Base-by-base conservation (phyloP, 805 yeast genomes). In the Candida succiphila region DNA sequence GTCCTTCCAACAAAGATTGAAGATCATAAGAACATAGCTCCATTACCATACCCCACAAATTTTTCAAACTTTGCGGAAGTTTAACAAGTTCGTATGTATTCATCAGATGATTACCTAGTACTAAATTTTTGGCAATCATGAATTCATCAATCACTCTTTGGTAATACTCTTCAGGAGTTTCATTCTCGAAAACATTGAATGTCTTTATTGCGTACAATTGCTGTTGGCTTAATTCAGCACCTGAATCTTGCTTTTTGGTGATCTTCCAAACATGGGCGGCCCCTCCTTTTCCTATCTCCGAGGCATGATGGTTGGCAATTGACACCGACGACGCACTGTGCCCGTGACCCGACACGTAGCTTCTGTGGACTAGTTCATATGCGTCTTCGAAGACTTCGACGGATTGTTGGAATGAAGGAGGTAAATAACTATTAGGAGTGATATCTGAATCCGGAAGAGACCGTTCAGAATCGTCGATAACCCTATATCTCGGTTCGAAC, bases 21-120 rank as follows among this genome's bases (percentile, higher is more conserved):
- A 81, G 54, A 52, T 81, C 92, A 31, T 78, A 78, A 16, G 54
- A 56, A 44, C 85, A 78, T 34, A 56, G 67, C 41, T 78, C 84
- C 66, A 81, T 59, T 3, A 77, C 66, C 51, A 81, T 70, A 3
- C 89, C 92, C 92, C 92, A 82, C 2, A 84, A 79, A 41, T 87
- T 60, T 2, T 71, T 64, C 38, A 78, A 52, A 16, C 72, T 67
- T 1, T 78, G 63, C 35, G 78, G 81, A 16, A 79, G 62, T 36
- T 74, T 66, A 14, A 80, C 51, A 17, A 80, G 46, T 9, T 71
- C 73, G 41, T 64, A 60, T 4, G 78, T 74, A 24, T 64, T 64
- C 8, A 76, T 71, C 12, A 78, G 68, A 52, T 82, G 88, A 31
- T 76, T 60, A 41, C 66, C 65, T n/a, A 63, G 61, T 34, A 68